Base-by-base conservation (phyloP, 768 basidiomycete genomes). In the Lentinula lateritia region DNA sequence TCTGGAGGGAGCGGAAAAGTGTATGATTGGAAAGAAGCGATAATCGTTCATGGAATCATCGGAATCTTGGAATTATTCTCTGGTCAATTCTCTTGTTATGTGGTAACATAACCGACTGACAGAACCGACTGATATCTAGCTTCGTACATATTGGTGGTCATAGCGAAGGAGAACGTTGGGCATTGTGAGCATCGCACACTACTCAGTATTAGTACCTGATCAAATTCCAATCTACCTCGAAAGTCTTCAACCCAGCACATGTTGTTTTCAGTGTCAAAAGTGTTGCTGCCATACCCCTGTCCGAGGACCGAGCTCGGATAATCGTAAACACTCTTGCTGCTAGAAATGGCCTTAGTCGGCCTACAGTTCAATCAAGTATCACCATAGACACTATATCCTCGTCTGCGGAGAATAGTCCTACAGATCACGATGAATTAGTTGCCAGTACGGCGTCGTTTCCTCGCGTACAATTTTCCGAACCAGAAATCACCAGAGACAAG, bases 131-230 rank as follows among this genome's bases (percentile, higher is more conserved):
- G 16, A 63, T 34, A 16, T 13, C 3, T 61, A 93, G 92, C 82
- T 39, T 89, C 92, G 8, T 87, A 92, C 75, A 73, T 94, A 16
- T 74, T 94, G 48, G 88, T 92, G 4, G 83, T 94, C 52, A 86
- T 84, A 18, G 78, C 83, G 1, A 82, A 83, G 61, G 75, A 75
- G 50, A 80, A 86, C 63, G 76, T 89, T 12, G 92, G 92, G 62
- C 77, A 80, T 64, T 70, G 92, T 90, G 70, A 74, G 89, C 50
- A 15, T 2, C 16, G 20, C 58, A 4, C n/a, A 5, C 16, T 41
- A 50, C 32, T 28, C 16, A 34, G 5, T 39, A 15, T 52, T 35
- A 28, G 13, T 15, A 10, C 32, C n/a, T 23, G 52, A 8, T 53
- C 41, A 60, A 28, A 58, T 28, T 28, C 28, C 28, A 28, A 28